Percentiles rank a stretch among this genome's conserved stretches.
phyloP scores from a whole-genome alignment of 2,329 filamentous ascomycete species.

The Verticillium alfalfae region DNA sequence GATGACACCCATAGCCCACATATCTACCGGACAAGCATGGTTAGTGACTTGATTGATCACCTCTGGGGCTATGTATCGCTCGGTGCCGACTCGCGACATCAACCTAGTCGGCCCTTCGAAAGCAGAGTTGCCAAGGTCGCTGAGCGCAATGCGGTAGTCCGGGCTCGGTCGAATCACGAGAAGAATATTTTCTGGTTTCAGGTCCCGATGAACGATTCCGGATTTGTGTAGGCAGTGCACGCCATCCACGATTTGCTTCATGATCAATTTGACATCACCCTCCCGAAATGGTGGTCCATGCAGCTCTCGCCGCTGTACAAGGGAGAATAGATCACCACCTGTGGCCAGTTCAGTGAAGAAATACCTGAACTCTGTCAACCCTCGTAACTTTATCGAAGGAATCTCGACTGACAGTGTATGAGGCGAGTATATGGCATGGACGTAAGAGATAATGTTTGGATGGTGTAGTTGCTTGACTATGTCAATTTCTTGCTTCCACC shows the following conservation, averaged over 20 bases:
- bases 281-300: slow-evolving; percentile 23
- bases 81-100: slow-evolving; percentile 38
- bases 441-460: slow-evolving; percentile 48
- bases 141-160: slow-evolving; percentile 40
- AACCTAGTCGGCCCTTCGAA: slow-evolving; percentile 32
- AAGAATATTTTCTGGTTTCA: slow-evolving; percentile 51
- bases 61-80: slow-evolving; percentile 45
- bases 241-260: slow-evolving; percentile 40
- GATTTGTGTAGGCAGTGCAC: slow-evolving; percentile 43
- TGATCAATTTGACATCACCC: slow-evolving; percentile 35
- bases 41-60: slow-evolving; percentile 16
- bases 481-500: slow-evolving; percentile 42
- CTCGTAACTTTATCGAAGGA: neutral
- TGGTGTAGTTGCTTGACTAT: slow-evolving; percentile 49
- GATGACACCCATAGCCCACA: slow-evolving; percentile 48
- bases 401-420: slow-evolving; percentile 35
- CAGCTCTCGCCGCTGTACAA: slow-evolving; percentile 28
- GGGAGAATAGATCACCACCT: slow-evolving; percentile 48
- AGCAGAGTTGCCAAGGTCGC: slow-evolving; percentile 47
- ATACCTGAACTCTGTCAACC: slow-evolving; percentile 29
- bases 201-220: slow-evolving; percentile 44
- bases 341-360: slow-evolving; percentile 53
- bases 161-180: slow-evolving; percentile 38
- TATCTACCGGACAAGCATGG: slow-evolving; percentile 36
- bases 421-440: slow-evolving; percentile 42